Evolutionary conservation across 345 rosid genomes (phyloP), one percentile per base, ranked within the genome.

Genomic region (Brassica nigra): DNA sequence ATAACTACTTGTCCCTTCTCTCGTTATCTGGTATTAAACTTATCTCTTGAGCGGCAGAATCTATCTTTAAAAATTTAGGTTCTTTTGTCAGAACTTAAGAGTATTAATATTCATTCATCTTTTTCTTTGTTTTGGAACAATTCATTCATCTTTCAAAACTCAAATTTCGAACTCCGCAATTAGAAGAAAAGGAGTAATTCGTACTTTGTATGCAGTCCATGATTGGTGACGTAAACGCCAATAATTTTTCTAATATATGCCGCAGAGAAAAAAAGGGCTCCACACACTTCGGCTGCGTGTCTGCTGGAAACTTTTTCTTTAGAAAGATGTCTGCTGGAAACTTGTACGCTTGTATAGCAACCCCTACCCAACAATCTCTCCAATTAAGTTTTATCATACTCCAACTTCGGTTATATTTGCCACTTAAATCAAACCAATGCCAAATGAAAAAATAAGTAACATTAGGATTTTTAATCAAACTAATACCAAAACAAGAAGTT

Each of bases 261-360:
- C 61, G 71, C 14, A 49, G 34, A 62, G 16, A 49, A 66, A 47
- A 28, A 1, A 14, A 18, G 23, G 62, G 2, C 78, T 49, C 87
- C 84, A 55, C 72, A 20, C 57, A 67, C 52, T 83, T 86, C 89
- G 88, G 84, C 89, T 69, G 86, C 87, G 66, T 85, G 89, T 84
- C 85, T 79, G 83, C 70, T 75, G 54, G 71, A 83, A 65, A 78
- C 72, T 29, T 73, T 73, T 80, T 33, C 58, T 36, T n/a, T 70
- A 37, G 49, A 74, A 68, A 37, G 30, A 76, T 37, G 42, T 37
- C 42, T 7, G 42, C 42, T 12, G 54, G 54, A 44, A 44, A 44
- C 54, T 44, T 44, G 54, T 37, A 37, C 2, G 33, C 33, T 30
- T 30, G 33, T 30, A 7, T 34, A 34, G 5, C 37, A 34, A 34